phyloP scores from a whole-genome alignment of 331 rosid species.

The Spiraea crenata region DNA sequence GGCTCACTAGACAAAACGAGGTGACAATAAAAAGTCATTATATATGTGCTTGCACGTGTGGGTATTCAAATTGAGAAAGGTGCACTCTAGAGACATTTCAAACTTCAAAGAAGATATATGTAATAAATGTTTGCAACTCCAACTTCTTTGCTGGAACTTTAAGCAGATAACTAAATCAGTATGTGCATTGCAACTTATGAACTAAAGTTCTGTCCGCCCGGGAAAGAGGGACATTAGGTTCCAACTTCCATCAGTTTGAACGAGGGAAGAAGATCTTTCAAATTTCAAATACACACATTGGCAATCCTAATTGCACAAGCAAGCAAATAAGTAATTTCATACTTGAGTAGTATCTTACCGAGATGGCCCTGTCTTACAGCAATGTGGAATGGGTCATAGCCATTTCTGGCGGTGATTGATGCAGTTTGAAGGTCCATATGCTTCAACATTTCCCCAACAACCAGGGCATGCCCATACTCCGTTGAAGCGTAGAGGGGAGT shows the following conservation, averaged over 20 bases:
- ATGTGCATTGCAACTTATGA: not conserved
- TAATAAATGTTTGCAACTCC: not conserved
- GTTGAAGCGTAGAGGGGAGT: slow-evolving; percentile 90
- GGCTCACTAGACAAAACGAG: not conserved
- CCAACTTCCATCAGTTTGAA: too few species aligned
- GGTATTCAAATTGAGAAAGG: not conserved
- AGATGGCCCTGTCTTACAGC: slow-evolving; percentile 93
- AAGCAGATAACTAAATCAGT: not conserved
- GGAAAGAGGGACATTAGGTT: not conserved
- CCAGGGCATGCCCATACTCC: slow-evolving; percentile 65
- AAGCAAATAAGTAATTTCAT: not conserved
- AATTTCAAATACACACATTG: not conserved
- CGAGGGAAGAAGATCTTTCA: not conserved
- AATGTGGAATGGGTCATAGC: slow-evolving; percentile 84
- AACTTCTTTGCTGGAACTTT: not conserved
- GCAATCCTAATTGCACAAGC: not conserved
- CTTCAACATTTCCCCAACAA: slow-evolving; percentile 75
- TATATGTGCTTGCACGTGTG: not conserved
- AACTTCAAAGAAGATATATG: not conserved
- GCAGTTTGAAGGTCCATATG: slow-evolving; percentile 80
- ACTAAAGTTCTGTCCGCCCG: not conserved
- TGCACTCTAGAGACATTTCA: not conserved
- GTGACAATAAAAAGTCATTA: not conserved
- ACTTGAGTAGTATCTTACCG: slow-evolving; percentile 46
- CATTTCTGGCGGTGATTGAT: slow-evolving; percentile 72